phyloP scores from a whole-genome alignment of 495 filamentous ascomycete genomes.

The Penicillium manginii region DNA sequence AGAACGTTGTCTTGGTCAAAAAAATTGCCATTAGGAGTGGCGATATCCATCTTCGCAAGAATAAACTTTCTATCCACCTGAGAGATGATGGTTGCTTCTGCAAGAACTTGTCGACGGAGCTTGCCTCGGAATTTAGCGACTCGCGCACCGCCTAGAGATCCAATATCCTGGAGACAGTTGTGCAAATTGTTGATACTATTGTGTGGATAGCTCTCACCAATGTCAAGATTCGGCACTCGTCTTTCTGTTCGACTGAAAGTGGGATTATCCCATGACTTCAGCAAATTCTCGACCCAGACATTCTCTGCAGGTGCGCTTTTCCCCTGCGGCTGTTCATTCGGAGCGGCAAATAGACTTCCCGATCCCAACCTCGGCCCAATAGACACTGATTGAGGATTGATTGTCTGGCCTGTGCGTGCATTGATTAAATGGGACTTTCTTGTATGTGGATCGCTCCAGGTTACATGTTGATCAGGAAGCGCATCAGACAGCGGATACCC shows the following conservation, averaged over 20 bases:
- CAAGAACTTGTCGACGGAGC: constrained; percentile 69
- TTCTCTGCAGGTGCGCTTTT: constrained; percentile 14
- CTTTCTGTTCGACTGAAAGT: constrained; percentile 58
- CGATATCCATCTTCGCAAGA: constrained; percentile 58
- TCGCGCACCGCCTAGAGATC: constrained; percentile 16
- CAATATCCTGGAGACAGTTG: constrained; percentile 17
- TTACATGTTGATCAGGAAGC: constrained; percentile 42
- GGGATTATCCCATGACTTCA: constrained; percentile 63
- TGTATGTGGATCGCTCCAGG: constrained; percentile 72
- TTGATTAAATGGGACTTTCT: constrained; percentile 62
- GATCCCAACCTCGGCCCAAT: not conserved
- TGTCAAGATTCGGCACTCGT: constrained; percentile 45
- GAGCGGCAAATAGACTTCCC: not conserved
- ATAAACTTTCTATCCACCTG: constrained; percentile 95
- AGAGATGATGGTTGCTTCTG: constrained; percentile 65
- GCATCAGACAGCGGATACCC: not conserved
- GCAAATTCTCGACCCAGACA: constrained; percentile 42
- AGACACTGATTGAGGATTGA: constrained; percentile 9
- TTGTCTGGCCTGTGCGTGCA: constrained; percentile 62
- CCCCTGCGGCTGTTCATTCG: constrained; percentile 18
- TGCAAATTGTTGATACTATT: constrained; percentile 1
- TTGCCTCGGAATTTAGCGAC: constrained; percentile 51
- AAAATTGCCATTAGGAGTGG: not conserved
- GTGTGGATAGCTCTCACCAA: constrained; percentile 5
- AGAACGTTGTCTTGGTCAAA: constrained; percentile 42